A percentile compares a stretch with the other conserved stretches of the same genome.
Conservation (phyloP, 83 land plant genomes). For the Diphasiastrum complanatum region DNA sequence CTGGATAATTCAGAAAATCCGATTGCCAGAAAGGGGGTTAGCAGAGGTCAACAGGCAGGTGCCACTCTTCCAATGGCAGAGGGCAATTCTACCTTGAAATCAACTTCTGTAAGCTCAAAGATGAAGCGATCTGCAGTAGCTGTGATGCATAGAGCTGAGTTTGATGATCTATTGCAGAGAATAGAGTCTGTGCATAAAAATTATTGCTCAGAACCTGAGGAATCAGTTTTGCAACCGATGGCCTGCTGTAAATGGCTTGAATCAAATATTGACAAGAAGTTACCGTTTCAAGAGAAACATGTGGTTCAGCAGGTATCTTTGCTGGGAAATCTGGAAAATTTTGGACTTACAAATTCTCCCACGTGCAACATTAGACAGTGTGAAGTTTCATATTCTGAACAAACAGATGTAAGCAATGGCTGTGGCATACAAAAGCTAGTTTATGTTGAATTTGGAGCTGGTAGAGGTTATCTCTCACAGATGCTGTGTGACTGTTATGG, state of each 20-base stretch:
- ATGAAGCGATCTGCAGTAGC: constrained; percentile 31
- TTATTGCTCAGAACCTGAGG: constrained; percentile 24
- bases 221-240: constrained; percentile 41
- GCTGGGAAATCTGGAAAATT: constrained; percentile 79
- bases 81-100: neutral
- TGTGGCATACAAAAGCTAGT: constrained; percentile 18
- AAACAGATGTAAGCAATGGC: constrained; percentile 6
- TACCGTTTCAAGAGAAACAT: constrained; percentile 89
- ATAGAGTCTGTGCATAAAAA: constrained; percentile 38
- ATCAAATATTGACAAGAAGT: constrained; percentile 48
- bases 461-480: constrained; percentile 94
- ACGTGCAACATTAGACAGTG: neutral
- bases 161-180: constrained; percentile 35
- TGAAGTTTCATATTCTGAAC: neutral
- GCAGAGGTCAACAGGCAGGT: neutral
- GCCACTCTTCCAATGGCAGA: neutral
- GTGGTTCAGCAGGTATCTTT: constrained; percentile 81
- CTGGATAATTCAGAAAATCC: neutral
- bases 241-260: constrained; percentile 54
- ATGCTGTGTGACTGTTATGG: constrained; percentile 88
- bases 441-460: constrained; percentile 93
- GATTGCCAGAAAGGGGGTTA: neutral
- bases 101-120: constrained; percentile 11
- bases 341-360: constrained; percentile 45
- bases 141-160: constrained; percentile 35